Evolutionary conservation across 306 rosid species (phyloP), one percentile per base, ranked within the genome.

Genomic region (Ammopiptanthus mongolicus): DNA sequence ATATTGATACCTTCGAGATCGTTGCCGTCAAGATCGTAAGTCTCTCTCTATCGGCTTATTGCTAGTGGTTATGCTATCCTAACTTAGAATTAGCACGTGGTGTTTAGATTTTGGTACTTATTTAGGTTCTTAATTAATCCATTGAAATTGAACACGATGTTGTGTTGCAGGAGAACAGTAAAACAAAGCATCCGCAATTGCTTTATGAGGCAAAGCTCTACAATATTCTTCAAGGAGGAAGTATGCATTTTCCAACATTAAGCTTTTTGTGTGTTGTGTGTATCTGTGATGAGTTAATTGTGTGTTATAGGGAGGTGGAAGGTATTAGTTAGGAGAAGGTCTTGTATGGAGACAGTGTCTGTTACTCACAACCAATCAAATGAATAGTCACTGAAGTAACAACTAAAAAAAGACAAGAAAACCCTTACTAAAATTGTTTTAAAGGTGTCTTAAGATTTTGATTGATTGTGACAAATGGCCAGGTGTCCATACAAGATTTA

Each of bases 11-110:
- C 42, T 91, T 90, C 60, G 98, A 94, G 86, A 91, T 94, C 71
- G 90, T 94, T 5, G 98, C 98, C 17, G 88, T 91, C 42, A 94
- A 94, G 77, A 94, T 94, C 55, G 98, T 94, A 80, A 87, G 97
- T 63, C 73, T 72, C 46, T n/a, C n/a, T n/a, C n/a, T n/a, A n/a
- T n/a, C n/a, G n/a, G n/a, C n/a, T n/a, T n/a, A n/a, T n/a, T n/a
- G n/a, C n/a, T n/a, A n/a, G n/a, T n/a, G n/a, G n/a, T n/a, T n/a
- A n/a, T n/a, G n/a, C n/a, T n/a, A n/a, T n/a, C n/a, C n/a, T n/a
- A n/a, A n/a, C n/a, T n/a, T n/a, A n/a, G n/a, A n/a, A n/a, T n/a
- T 74, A 18, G 22, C 70, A 50, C 28, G 25, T 69, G 42, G 37
- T 36, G n/a, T 59, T 80, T 42, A 21, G 11, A 46, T n/a, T n/a